Percentiles rank a stretch among this genome's conserved stretches.
phyloP scores from a whole-genome alignment of 106 monocot species.

The Dioscorea zingiberensis region DNA sequence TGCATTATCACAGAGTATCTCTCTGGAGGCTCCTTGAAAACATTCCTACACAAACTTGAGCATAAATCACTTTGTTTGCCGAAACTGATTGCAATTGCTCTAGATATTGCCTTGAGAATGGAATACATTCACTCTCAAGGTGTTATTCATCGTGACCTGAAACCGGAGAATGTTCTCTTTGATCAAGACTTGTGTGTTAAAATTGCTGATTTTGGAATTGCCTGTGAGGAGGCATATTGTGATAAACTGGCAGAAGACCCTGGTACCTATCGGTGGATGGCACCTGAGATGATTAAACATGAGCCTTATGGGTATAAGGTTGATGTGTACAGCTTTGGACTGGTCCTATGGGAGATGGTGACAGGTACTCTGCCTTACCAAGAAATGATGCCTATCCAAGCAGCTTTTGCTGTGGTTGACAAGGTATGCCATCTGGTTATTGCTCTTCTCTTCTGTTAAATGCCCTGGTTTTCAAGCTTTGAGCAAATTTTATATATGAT shows the following conservation, averaged over 20 bases:
- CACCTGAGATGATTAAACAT: conserved; percentile 85
- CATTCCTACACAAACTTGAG: conserved; percentile 61
- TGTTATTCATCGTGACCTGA: conserved; percentile 73
- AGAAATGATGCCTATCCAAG: conserved; percentile 77
- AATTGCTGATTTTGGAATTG: conserved; percentile 88
- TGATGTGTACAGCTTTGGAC: conserved; percentile 82
- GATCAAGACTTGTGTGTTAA: conserved; percentile 42
- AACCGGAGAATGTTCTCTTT: conserved; percentile 77
- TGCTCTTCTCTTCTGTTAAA: too few species aligned
- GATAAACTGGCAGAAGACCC: conserved; percentile 46
- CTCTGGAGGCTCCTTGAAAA: conserved; percentile 70
- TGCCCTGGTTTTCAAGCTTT: too few species aligned
- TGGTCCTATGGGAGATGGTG: conserved; percentile 78
- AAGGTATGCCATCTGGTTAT: conserved; percentile 36
- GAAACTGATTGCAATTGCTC: conserved; percentile 38
- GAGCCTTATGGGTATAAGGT: conserved; percentile 57
- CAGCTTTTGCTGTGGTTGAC: conserved; percentile 86
- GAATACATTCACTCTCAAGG: conserved; percentile 84
- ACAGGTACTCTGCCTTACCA: conserved; percentile 65
- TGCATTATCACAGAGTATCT: conserved; percentile 75
- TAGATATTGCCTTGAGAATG: conserved; percentile 67
- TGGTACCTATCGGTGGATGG: conserved; percentile 87
- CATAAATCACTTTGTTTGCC: conserved; percentile 45
- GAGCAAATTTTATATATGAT: too few species aligned
- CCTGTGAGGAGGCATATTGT: conserved; percentile 64